Conservation (phyloP, 108 stramenopile species). For the Asterionellopsis glacialis region DNA sequence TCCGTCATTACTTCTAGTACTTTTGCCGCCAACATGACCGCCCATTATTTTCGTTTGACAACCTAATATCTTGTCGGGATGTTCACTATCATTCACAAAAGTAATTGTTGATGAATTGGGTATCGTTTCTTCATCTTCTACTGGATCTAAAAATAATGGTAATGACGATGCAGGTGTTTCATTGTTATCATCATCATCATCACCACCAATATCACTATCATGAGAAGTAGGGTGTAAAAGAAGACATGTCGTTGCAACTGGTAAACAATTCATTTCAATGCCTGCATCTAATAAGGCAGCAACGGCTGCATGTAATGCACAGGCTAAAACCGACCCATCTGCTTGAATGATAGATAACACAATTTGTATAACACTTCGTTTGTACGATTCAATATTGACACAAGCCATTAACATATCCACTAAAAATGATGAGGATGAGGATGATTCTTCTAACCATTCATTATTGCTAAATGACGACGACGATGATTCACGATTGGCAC, state of each 20-base stretch:
- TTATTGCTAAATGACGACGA: no score
- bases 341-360: slow-evolving; percentile 68
- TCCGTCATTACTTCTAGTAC: slow-evolving; percentile 7
- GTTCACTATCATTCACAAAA: slow-evolving; percentile 28
- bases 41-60: slow-evolving; percentile 20
- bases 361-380: slow-evolving; percentile 65
- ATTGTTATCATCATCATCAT: slow-evolving; percentile 2
- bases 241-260: slow-evolving; percentile 72
- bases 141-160: slow-evolving; percentile 9
- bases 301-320: slow-evolving; percentile 68
- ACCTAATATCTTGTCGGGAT: slow-evolving; percentile 23
- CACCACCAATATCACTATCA: not conserved
- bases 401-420: slow-evolving; percentile 41
- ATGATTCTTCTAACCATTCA: no score
- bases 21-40: slow-evolving; percentile 14
- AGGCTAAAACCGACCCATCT: slow-evolving; percentile 66
- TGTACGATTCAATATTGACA: slow-evolving; percentile 46
- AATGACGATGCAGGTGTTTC: no score
- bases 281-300: slow-evolving; percentile 86
- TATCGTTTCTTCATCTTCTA: slow-evolving; percentile 29
- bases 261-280: slow-evolving; percentile 68
- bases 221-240: slow-evolving; percentile 16
- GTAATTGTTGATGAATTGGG: slow-evolving; percentile 36
- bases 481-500: no score
- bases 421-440: slow-evolving; percentile 26